A percentile compares a stretch with the other conserved stretches of the same genome.
These are phyloP conservation scores for Clitopilus hobsonii DNA, from an alignment of 768 basidiomycete species.

Conservation along the genomic window DNA sequence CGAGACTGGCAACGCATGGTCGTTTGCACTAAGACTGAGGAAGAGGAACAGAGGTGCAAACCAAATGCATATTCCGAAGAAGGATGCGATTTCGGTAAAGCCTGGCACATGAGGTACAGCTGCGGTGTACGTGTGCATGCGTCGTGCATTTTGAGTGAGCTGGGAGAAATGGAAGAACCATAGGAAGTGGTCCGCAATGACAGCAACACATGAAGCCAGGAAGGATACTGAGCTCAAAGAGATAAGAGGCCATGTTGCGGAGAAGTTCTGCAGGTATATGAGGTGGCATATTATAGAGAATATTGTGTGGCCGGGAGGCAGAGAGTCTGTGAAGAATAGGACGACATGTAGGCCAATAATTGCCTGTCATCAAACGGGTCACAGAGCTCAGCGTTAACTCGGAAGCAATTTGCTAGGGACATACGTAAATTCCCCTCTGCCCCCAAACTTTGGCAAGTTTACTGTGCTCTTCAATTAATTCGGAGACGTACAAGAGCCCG, in stretches of 20 bases:
- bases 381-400: conserved; percentile 2
- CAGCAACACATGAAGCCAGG: conserved; percentile 78
- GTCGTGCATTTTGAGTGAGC: conserved; percentile 59
- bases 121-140: conserved; percentile 43
- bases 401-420: conserved; percentile 24
- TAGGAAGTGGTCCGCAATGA: conserved; percentile 86
- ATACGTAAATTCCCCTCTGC: conserved; percentile 81
- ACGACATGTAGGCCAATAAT: conserved; percentile 76
- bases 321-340: conserved; percentile 74
- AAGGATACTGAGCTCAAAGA: conserved; percentile 84
- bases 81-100: conserved; percentile 77
- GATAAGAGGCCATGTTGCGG: conserved; percentile 85
- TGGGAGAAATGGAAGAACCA: conserved; percentile 96
- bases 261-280: conserved; percentile 93
- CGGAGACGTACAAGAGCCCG: conserved; percentile 89
- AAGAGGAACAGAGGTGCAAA: conserved; percentile 90
- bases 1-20: conserved; percentile 86
- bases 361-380: conserved; percentile 36
- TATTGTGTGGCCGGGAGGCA: conserved; percentile 68
- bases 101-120: conserved; percentile 30
- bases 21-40: conserved; percentile 93
- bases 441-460: conserved; percentile 77
- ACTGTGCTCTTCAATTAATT: conserved; percentile 93
- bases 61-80: conserved; percentile 86
- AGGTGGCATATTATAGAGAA: conserved; percentile 85